Base-by-base conservation (phyloP, 2,329 filamentous ascomycete species). In the Blastomyces parvus region DNA sequence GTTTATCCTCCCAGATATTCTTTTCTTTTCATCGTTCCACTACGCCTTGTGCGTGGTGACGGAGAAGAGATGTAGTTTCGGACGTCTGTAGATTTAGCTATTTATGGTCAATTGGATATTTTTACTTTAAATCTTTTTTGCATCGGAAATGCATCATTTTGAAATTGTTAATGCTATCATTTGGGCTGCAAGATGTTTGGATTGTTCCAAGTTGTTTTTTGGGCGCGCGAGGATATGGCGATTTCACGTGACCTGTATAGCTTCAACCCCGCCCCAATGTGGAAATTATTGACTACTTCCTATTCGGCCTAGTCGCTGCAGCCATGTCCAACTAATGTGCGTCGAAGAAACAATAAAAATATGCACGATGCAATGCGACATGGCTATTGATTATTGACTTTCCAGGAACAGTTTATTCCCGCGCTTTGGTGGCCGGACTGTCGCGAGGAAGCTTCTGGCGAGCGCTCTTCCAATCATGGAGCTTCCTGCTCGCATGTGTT, bases 1-100 rank as follows among this genome's bases (percentile, higher is more conserved):
- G 38, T 40, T 13, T 25, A 13, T 36, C 64, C 61, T 65, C 64
- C 69, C 66, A 63, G 38, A 62, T 64, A 33, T 58, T 66, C 64
- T 57, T 57, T 59, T 72, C 70, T 78, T 78, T 78, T 79, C 77
- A 78, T 78, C 73, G 73, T 73, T 66, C 22, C 11, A 67, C 67
- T 67, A 69, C 67, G 73, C 72, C 69, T 74, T 68, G 70, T 6
- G 72, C 70, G 67, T 65, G 70, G 73, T 62, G 65, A 70, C 75
- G 73, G 71, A 73, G 74, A 76, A 75, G 73, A 69, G 67, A 62
- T 59, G 0, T 30, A 7, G 7, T 22, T 46, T n/a, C 7, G 13
- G 3, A 30, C 30, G 6, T 30, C 2, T 30, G 30, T n/a, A n/a
- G n/a, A n/a, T n/a, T n/a, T n/a, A n/a, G n/a, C n/a, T n/a, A n/a